Base-by-base conservation (phyloP, 352 stramenopile genomes). In the Phytopythium litorale region DNA sequence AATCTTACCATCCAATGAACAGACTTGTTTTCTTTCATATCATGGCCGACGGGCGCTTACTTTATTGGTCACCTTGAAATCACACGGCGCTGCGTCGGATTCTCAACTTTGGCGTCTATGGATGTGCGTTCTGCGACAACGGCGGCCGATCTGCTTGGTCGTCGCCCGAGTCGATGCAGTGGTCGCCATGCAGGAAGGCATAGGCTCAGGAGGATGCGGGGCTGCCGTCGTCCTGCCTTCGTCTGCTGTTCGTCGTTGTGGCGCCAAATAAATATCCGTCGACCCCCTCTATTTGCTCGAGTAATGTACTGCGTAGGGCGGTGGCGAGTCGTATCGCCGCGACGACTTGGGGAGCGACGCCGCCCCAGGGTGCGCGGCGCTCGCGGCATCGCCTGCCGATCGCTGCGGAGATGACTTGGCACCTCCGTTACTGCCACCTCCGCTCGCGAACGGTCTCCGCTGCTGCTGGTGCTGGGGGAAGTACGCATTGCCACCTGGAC, bases 271-370 rank as follows among this genome's bases (percentile, higher is more conserved):
- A 54, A 54, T 54, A 38, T 13, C 46, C 46, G 46, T 53, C 46
- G 46, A 8, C 33, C 21, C 50, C 50, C 30, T 58, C 53, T 58
- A 55, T 57, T 46, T 63, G 46, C 50, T 63, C 21, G 48, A 51
- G 58, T 55, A 56, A 42, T 58, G 42, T 55, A 56, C 18, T 40
- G 62, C 25, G 30, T 54, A 58, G 25, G 62, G 53, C 52, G 64
- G 33, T 60, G 64, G 18, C 56, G 64, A 37, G 48, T 52, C 21
- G 60, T 66, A 66, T n/a, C 59, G 64, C 32, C 58, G 59, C 33
- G 63, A 56, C 7, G 54, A 45, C 59, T 63, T 64, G 50, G 23
- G 32, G 42, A 38, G 42, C 32, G 40, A 28, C 13, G 28, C 23
- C 21, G 4, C 23, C 9, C 48, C 38, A 35, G 61, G 37, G 40